Percentiles rank a stretch among this genome's conserved stretches.
phyloP scores from a whole-genome alignment of 2,329 filamentous ascomycete genomes.

The Nemania diffusa region DNA sequence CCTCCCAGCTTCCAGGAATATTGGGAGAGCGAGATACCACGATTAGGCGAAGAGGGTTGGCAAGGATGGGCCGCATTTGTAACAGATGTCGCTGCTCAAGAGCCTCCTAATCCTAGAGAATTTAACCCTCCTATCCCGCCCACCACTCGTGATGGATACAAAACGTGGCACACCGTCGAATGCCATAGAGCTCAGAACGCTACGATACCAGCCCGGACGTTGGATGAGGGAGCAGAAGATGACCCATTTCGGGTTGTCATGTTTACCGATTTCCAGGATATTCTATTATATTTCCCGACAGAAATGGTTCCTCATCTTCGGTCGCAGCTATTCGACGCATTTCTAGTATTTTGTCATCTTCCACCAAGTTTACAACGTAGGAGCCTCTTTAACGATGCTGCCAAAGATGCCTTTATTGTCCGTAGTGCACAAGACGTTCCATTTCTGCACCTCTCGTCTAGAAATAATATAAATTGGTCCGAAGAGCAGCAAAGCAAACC shows the following conservation, averaged over 20 bases:
- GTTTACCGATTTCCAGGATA: conserved; percentile 76
- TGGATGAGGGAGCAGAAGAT: conserved; percentile 79
- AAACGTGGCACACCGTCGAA: conserved; percentile 67
- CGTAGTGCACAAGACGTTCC: conserved; percentile 50
- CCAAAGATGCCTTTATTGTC: conserved; percentile 63
- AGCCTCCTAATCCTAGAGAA: conserved; percentile 54
- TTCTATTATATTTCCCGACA: conserved; percentile 65
- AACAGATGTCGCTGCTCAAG: conserved; percentile 49
- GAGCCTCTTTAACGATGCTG: conserved; percentile 50
- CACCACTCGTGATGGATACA: conserved; percentile 58
- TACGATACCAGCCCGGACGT: conserved; percentile 74
- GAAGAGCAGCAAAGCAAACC: conserved; percentile 34
- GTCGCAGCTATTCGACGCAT: conserved; percentile 71
- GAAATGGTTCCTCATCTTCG: conserved; percentile 50
- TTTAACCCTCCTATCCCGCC: conserved; percentile 39
- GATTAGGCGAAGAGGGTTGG: conserved; percentile 79
- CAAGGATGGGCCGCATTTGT: conserved; percentile 74
- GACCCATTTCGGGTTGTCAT: conserved; percentile 87
- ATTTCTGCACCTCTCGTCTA: conserved; percentile 14
- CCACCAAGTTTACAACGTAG: conserved; percentile 59
- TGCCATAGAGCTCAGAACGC: conserved; percentile 58
- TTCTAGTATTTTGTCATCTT: conserved; percentile 73
- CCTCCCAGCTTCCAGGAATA: conserved; percentile 71
- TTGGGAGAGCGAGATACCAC: conserved; percentile 85
- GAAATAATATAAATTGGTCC: conserved; percentile 7